Evolutionary conservation across 106 monocot genomes (phyloP), one percentile per base, ranked within the genome.

Genomic region (Ottelia alismoides): DNA sequence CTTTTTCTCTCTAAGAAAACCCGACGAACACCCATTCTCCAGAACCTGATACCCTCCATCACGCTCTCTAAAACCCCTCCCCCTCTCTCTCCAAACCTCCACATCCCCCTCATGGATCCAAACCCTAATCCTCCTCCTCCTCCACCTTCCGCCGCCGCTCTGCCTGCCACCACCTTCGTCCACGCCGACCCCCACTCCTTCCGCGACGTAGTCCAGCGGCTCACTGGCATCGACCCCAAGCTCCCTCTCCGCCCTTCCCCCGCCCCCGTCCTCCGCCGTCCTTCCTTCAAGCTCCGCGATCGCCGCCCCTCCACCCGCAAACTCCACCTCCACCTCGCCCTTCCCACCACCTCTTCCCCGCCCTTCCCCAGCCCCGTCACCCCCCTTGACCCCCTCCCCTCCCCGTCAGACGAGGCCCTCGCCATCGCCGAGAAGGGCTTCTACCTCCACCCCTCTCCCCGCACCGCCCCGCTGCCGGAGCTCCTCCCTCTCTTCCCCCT

Each of bases 231-330:
- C 29, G 5, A 43, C 19, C 58, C 49, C 11, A 16, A 16, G 2
- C 10, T 26, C 44, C 18, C 1, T 0, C 23, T n/a, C 26, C 22
- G 10, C 18, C 0, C 23, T 18, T 18, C 2, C 9, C 22, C 58
- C 1, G 18, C 2, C 6, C 0, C 45, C 24, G 0, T 11, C 31
- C 21, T 23, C 10, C 68, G 60, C 64, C 53, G 61, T 49, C 67
- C 68, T 11, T 30, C 72, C 6, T 72, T 72, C 78, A 78, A 78
- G 72, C 78, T 72, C 53, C 52, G 54, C 68, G 72, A 71, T 47
- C 61, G 77, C 25, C 63, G 77, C 27, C 56, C 31, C 31, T 54
- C 51, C 62, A 64, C 40, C 64, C 72, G 11, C 60, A 68, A 29
- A 49, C 56, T 32, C 47, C 65, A 70, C 1, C 45, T 61, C 24